Base-by-base conservation (phyloP, 345 rosid species). In the Acer yangbiense region DNA sequence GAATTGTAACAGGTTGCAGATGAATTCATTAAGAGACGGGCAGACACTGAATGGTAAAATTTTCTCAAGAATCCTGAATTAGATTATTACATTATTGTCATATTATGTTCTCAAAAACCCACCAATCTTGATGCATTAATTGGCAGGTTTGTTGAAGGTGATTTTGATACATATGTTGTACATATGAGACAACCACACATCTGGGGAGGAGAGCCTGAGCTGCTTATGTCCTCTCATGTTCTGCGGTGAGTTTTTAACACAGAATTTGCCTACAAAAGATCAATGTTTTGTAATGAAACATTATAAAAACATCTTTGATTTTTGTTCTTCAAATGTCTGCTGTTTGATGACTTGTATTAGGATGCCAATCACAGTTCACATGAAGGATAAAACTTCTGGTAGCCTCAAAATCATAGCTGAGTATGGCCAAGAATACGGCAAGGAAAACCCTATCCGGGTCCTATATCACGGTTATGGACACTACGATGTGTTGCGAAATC, bases 141-240 rank as follows among this genome's bases (percentile, higher is more conserved):
- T 76, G 21, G 35, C 80, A 91, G 93, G 95, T 89, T 88, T 78
- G 82, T 91, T 1, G 91, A 89, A 82, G 90, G 83, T 69, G 91
- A 89, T 80, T 89, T 91, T 64, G 89, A 89, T 60, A 71, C 83
- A 3, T 89, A 91, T 46, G 89, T 91, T 13, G 73, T 44, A 14
- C 89, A 83, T 81, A 89, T 89, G 86, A 78, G 95, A 64, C 81
- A 83, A 81, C 90, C 95, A 35, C 91, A 91, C 69, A 82, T 78
- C 55, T 89, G 95, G 95, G 95, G 93, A 80, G 95, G 95, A 75
- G 95, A 89, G 64, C 93, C 93, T 32, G 95, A 91, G 83, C 84
- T 91, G 60, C 93, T 91, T 6, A 91, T 89, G 95, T 89, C 88
- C 70, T 87, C 95, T 27, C 95, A 89, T 73, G 90, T 89, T 60